Evolutionary conservation across 192 early-diverging fungal genomes (phyloP).

Genomic region (Umbelopsis ramanniana): DNA sequence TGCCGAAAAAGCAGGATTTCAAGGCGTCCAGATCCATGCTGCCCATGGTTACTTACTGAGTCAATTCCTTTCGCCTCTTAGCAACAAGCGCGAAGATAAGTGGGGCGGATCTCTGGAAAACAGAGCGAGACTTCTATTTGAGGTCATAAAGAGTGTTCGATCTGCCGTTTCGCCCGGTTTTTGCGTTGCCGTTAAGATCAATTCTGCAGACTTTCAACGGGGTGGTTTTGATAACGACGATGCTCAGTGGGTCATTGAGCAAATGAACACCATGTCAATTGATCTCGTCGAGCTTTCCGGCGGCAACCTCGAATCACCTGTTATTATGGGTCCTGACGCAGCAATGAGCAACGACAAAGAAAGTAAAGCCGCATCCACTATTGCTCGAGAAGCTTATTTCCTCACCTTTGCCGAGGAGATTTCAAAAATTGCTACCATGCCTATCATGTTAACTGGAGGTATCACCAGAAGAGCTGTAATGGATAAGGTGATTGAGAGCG

Average conservation of each 20-base stretch:
- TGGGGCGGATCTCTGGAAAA: constrained; percentile 11
- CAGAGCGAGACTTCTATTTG: background rate
- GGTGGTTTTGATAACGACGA: background rate
- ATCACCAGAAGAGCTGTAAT: background rate
- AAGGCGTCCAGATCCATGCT: constrained; percentile 85
- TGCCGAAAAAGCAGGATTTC: constrained; percentile 79
- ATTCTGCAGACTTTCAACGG: constrained; percentile 1
- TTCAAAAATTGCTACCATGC: background rate
- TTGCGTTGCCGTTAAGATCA: background rate
- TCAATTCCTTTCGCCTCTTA: constrained; percentile 76
- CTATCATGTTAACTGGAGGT: background rate
- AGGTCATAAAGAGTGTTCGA: background rate
- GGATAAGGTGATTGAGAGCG: background rate
- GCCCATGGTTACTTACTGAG: constrained; percentile 91
- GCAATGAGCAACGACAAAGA: background rate
- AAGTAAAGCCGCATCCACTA: background rate
- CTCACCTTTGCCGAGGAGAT: constrained; percentile 2
- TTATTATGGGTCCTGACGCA: background rate
- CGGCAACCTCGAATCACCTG: background rate
- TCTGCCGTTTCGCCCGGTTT: background rate
- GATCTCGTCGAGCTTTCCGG: constrained; percentile 1
- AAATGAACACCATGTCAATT: background rate
- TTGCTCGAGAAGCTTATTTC: background rate
- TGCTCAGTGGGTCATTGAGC: background rate
- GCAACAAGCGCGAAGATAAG: constrained; percentile 60